Evolutionary conservation across 2,329 filamentous ascomycete species (phyloP), one percentile per base, ranked within the genome.

Genomic region (Arthroderma sp.): DNA sequence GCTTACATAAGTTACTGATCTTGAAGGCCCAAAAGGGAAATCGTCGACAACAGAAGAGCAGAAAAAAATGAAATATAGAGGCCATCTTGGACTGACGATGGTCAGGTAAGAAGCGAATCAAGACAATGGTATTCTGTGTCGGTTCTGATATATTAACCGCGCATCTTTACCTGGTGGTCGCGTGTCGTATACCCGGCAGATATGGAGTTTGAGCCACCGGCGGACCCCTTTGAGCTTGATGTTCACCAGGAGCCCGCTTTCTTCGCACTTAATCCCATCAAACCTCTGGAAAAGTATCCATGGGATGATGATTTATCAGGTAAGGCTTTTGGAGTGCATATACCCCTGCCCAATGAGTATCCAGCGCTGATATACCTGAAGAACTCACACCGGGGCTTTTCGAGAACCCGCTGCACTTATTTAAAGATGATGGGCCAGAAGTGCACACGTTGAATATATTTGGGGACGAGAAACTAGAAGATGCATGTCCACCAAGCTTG

Each of bases 221-320:
- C 25, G 15, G 56, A 60, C 52, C 60, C 60, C 13, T 61, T 73
- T 60, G 68, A 66, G 17, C 66, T 70, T 33, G 66, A 69, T 35
- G 64, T 65, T 39, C 62, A 72, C 11, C 72, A 70, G 71, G 66
- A 68, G 56, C 60, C 71, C n/a, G 71, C 69, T 1, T 68, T 64
- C 52, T 73, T 74, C 56, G 66, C 67, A 25, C 59, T 72, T 59
- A 66, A 71, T 56, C 63, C 65, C 23, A 58, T 73, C n/a, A 67
- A 68, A 57, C 69, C 69, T 31, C 61, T 72, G 51, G 70, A 72
- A 54, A 61, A 64, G 51, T 62, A 71, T 56, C 62, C 66, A 23
- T 73, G 70, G 69, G 65, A 72, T 51, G 63, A 68, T 53, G 60
- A 62, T 44, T 56, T 73, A 17, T 65, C 69, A 60, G 67, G 70